These are phyloP conservation scores for Alternaria postmessia DNA, from an alignment of 2,329 filamentous ascomycete species.

Conservation along the genomic window DNA sequence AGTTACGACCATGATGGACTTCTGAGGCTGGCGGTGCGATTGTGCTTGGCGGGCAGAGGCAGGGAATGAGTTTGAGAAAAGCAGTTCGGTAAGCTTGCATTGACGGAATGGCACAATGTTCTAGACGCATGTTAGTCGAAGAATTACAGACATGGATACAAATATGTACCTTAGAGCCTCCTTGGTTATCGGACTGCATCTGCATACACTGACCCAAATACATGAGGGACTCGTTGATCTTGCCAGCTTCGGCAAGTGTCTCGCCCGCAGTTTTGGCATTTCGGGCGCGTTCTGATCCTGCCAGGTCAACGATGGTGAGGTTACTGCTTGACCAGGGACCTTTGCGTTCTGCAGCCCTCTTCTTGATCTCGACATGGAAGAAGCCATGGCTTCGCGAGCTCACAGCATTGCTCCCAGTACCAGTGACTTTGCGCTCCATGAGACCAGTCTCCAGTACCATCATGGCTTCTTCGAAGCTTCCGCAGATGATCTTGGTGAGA, in stretches of 20 bases:
- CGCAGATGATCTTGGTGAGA: constrained; percentile 87
- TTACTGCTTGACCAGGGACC: constrained; percentile 77
- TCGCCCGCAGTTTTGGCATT: constrained; percentile 94
- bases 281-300: constrained; percentile 90
- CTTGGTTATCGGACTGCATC: constrained; percentile 84
- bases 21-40: constrained; percentile 69
- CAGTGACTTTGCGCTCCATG: constrained; percentile 84
- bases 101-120: constrained; percentile 76
- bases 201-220: constrained; percentile 96
- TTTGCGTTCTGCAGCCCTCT: constrained; percentile 66
- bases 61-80: constrained; percentile 62
- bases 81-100: constrained; percentile 62
- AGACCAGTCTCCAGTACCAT: constrained; percentile 90
- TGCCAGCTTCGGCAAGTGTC: constrained; percentile 92
- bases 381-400: constrained; percentile 95
- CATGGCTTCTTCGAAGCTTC: constrained; percentile 80
- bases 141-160: background rate
- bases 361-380: constrained; percentile 95
- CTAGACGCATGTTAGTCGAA: constrained; percentile 26
- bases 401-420: constrained; percentile 91
- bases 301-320: constrained; percentile 89
- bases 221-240: constrained; percentile 99
- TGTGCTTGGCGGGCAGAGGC: constrained; percentile 56
- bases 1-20: constrained; percentile 94
- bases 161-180: constrained; percentile 72